Conservation (phyloP, 2,329 filamentous ascomycete genomes). For the Sporothrix sp. region DNA sequence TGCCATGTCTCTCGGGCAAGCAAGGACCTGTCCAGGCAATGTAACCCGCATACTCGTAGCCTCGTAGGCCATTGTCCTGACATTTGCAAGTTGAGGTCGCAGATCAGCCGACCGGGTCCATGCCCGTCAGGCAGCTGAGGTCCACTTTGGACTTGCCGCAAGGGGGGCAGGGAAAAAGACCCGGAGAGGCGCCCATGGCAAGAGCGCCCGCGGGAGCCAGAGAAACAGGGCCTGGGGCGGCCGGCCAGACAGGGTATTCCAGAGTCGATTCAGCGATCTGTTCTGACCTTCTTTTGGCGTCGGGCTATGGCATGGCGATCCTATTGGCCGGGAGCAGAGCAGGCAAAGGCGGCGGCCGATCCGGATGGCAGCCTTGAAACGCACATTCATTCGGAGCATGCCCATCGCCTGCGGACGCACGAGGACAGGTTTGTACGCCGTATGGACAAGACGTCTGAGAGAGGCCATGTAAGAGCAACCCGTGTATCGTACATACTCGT, state of each 20-base stretch:
- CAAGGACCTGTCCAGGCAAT: no score
- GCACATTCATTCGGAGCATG: no score
- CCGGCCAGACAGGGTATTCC: no score
- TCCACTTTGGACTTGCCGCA: background rate
- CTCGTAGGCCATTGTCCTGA: no score
- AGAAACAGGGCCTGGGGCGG: background rate
- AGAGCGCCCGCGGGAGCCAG: background rate
- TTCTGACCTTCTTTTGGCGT: background rate
- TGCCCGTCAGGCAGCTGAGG: background rate
- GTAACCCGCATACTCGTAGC: no score
- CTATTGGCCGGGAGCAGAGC: slow-evolving; percentile 4
- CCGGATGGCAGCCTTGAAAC: background rate
- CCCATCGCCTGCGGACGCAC: no score
- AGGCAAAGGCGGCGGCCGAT: background rate
- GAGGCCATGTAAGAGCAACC: background rate
- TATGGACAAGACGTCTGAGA: background rate
- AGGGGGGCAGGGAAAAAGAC: no score
- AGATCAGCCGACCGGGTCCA: slow-evolving; percentile 9
- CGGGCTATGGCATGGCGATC: background rate
- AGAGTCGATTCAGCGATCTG: slow-evolving; percentile 1
- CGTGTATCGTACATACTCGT: no score
- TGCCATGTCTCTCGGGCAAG: no score
- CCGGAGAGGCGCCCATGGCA: background rate
- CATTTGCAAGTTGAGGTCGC: slow-evolving; percentile 2
- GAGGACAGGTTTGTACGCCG: no score